A percentile compares a stretch with the other conserved stretches of the same genome.
Conservation (phyloP, 2,329 filamentous ascomycete genomes). For the Alternaria sp. region DNA sequence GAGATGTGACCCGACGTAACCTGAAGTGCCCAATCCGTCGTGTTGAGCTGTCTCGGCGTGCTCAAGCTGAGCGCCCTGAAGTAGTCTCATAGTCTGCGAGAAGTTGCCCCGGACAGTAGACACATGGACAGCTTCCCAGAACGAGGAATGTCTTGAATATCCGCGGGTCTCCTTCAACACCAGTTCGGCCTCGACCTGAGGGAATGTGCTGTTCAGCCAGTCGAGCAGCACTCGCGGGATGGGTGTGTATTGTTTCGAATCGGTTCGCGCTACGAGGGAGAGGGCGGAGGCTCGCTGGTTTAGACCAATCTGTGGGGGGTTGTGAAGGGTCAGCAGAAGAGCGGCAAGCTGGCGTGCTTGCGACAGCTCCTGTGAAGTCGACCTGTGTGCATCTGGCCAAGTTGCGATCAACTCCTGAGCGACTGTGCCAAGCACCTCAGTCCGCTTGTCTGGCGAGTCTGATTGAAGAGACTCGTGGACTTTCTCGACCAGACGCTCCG, state of each 20-base stretch:
- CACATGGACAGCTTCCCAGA: slow-evolving; percentile 81
- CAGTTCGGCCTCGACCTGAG: slow-evolving; percentile 67
- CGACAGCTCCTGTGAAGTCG: slow-evolving; percentile 59
- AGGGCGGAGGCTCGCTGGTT: slow-evolving; percentile 31
- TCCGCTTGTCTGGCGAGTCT: slow-evolving; percentile 40
- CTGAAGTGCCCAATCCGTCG: slow-evolving; percentile 67
- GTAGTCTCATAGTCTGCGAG: slow-evolving; percentile 67
- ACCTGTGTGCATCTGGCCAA: slow-evolving; percentile 60
- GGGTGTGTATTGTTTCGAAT: slow-evolving; percentile 49
- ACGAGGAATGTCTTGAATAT: slow-evolving; percentile 76
- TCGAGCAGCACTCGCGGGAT: slow-evolving; percentile 80
- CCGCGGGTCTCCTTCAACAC: slow-evolving; percentile 71
- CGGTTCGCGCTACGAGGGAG: slow-evolving; percentile 31
- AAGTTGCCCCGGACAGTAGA: slow-evolving; percentile 78
- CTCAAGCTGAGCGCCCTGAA: slow-evolving; percentile 79
- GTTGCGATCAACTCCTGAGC: slow-evolving; percentile 37
- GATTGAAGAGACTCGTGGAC: slow-evolving; percentile 43
- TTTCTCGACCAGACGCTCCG: slow-evolving; percentile 69
- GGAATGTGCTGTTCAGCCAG: slow-evolving; percentile 81
- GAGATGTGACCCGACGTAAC: slow-evolving; percentile 78
- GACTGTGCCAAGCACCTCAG: slow-evolving; percentile 32
- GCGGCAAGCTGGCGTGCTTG: slow-evolving; percentile 82
- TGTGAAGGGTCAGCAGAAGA: slow-evolving; percentile 79
- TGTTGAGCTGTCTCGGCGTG: slow-evolving; percentile 69
- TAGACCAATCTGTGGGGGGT: slow-evolving; percentile 51